Conservation (phyloP, 1,139 yeast species). For the Taphrina sp. region DNA sequence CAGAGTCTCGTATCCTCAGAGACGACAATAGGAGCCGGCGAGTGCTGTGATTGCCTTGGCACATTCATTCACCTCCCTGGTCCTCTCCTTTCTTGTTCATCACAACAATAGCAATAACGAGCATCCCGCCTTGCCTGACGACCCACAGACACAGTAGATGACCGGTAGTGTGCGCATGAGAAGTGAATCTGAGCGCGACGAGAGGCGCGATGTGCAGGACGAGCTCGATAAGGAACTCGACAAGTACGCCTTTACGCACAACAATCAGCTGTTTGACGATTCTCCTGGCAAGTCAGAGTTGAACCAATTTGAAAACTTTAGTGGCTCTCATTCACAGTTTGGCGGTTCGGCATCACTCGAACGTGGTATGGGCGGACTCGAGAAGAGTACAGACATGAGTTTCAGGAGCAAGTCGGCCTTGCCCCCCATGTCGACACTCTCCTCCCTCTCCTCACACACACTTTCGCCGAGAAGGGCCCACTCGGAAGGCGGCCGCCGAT, state of each 20-base stretch:
- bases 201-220: conserved; percentile 8
- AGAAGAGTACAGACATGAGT: conserved; percentile 2
- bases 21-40: too few species aligned
- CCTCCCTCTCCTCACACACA: conserved; percentile 10
- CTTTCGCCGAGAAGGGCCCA: conserved; percentile 21
- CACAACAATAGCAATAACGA: too few species aligned
- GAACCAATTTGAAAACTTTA: conserved; percentile 28
- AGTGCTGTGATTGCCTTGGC: too few species aligned
- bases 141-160: too few species aligned
- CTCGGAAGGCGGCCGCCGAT: conserved; percentile 18
- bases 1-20: too few species aligned
- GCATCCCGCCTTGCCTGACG: too few species aligned
- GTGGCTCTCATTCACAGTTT: conserved; percentile 24
- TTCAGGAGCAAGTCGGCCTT: conserved; percentile 27
- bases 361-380: conserved; percentile 21
- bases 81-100: too few species aligned
- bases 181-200: neutral
- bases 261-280: conserved; percentile 27
- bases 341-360: conserved; percentile 11
- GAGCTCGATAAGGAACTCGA: conserved; percentile 9
- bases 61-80: too few species aligned
- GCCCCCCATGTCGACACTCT: conserved; percentile 23
- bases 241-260: conserved; percentile 13
- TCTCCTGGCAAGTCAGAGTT: conserved; percentile 24
- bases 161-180: neutral